Conservation (phyloP, 805 yeast species). For the Starmerella sp. region DNA sequence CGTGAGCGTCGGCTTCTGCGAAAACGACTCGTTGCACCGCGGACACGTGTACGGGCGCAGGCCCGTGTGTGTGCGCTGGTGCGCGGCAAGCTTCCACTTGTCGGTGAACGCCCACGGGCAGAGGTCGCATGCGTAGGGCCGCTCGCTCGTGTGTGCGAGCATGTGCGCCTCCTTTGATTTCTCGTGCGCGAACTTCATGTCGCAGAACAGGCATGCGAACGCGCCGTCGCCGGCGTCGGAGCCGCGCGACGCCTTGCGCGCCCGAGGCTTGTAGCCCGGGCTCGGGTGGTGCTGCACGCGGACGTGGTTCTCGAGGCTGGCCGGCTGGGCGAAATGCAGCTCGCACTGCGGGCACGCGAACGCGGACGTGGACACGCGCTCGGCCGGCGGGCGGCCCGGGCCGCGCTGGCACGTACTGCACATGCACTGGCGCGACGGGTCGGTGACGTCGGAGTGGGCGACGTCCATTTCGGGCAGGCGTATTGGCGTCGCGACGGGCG, state of each 20-base stretch:
- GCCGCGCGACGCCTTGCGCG: too few relatives aligned
- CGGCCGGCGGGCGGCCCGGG: not conserved
- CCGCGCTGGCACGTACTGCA: not conserved
- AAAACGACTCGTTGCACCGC: not conserved
- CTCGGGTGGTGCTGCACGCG: not conserved
- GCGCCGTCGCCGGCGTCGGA: not conserved
- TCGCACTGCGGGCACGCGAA: not conserved
- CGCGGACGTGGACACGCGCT: not conserved
- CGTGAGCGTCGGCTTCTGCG: not conserved
- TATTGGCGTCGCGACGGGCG: not conserved
- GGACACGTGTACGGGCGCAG: not conserved
- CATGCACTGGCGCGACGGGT: not conserved
- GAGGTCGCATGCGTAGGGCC: not conserved
- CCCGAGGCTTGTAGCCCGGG: too few relatives aligned
- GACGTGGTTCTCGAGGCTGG: not conserved
- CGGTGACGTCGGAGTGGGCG: not conserved
- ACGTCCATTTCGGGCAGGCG: not conserved
- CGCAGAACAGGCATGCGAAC: not conserved
- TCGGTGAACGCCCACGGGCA: slow-evolving; percentile 3
- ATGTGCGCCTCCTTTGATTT: not conserved
- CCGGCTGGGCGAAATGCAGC: not conserved
- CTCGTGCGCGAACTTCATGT: not conserved
- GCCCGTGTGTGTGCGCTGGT: not conserved
- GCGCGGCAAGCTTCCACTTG: slow-evolving; percentile 1
- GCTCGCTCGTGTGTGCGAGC: not conserved